Evolutionary conservation across 208 protist species (phyloP).

Genomic region (Leishmania lainsoni): DNA sequence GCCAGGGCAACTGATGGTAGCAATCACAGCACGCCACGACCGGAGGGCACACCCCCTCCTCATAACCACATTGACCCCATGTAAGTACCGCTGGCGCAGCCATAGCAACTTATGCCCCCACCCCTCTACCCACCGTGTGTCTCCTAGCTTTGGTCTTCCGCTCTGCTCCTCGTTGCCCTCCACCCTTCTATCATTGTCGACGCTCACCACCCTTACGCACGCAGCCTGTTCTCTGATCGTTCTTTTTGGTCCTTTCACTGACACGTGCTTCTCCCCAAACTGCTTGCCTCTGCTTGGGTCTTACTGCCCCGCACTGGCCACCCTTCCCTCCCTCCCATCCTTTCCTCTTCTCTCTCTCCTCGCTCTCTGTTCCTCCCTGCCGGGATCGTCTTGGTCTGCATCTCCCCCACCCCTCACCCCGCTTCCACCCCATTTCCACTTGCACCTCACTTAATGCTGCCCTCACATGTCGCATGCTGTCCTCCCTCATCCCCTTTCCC

Average conservation of each 20-base stretch:
- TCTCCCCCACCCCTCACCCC: no score
- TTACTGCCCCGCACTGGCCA: not conserved
- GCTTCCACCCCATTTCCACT: not conserved
- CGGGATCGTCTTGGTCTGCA: no score
- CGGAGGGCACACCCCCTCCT: not conserved
- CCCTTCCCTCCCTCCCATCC: not conserved
- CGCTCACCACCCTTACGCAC: not conserved
- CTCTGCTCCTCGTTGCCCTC: not conserved
- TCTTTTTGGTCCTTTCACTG: conserved; percentile 6
- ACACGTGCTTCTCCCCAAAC: not conserved
- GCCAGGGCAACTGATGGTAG: conserved; percentile 3
- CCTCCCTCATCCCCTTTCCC: no score
- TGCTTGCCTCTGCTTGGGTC: not conserved
- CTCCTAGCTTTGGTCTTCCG: not conserved
- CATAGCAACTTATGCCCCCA: not conserved
- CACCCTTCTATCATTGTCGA: not conserved
- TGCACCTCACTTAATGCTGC: not conserved
- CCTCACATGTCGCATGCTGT: no score
- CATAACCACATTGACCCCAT: not conserved
- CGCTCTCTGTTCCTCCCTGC: not conserved
- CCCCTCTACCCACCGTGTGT: not conserved
- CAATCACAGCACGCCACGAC: conserved; percentile 11
- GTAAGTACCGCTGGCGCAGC: not conserved
- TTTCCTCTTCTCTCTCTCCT: conserved; percentile 8
- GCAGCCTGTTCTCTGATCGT: not conserved